These are phyloP conservation scores for Dysphania ambrosioides DNA, from an alignment of 148 eudicot species.

Conservation along the genomic window DNA sequence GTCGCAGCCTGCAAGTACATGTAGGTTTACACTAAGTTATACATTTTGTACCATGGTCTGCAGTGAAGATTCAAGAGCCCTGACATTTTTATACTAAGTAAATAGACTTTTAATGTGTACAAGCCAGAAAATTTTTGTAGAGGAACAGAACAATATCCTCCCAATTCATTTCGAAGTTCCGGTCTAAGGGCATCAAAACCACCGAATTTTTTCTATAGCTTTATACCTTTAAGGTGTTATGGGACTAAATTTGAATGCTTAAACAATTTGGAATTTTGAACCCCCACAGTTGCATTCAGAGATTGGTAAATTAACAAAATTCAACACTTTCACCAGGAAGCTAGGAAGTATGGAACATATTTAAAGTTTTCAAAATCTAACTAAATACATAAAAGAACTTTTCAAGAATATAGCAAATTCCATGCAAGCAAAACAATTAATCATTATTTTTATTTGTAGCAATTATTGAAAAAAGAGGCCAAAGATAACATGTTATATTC, in stretches of 20 bases:
- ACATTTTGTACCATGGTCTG: background rate
- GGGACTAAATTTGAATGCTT: no score
- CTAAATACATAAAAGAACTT: no score
- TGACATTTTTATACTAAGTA: no score
- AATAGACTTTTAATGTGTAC: no score
- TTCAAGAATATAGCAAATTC: no score
- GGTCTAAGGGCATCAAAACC: background rate
- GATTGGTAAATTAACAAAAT: background rate
- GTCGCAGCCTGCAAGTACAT: constrained; percentile 72
- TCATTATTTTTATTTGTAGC: no score
- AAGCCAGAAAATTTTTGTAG: background rate
- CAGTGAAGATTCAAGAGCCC: background rate
- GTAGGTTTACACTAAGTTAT: background rate
- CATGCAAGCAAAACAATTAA: no score
- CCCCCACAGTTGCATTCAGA: background rate
- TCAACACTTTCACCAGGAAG: background rate
- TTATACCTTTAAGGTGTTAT: background rate
- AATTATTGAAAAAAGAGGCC: no score
- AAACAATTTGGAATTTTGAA: background rate
- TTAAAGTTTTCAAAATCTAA: no score
- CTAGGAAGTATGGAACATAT: no score
- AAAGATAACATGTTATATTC: no score
- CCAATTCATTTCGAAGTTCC: background rate
- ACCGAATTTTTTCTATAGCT: background rate
- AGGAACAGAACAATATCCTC: background rate